These are phyloP conservation scores for Sporobolomyces pararoseus DNA, from an alignment of 768 basidiomycete genomes.

Conservation along the genomic window DNA sequence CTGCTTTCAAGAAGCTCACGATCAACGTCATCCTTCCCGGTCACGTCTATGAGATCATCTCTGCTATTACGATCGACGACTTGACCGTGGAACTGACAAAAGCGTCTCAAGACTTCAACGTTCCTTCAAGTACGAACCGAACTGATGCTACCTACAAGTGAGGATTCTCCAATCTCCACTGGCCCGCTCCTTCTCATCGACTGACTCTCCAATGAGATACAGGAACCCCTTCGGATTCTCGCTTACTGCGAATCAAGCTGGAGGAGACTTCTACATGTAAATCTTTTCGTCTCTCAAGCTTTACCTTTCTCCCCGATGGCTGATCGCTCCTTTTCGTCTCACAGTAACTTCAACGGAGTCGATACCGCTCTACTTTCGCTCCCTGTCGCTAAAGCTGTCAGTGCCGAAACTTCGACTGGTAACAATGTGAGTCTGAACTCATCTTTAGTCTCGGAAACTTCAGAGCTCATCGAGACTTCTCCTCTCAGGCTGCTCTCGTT, in stretches of 20 bases:
- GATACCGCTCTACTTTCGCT: conserved; percentile 29
- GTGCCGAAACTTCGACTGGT: conserved; percentile 67
- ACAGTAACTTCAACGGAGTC: conserved; percentile 29
- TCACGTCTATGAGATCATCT: conserved; percentile 55
- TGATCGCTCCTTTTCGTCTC: neutral
- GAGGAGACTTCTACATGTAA: conserved; percentile 58
- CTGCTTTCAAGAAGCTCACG: conserved; percentile 66
- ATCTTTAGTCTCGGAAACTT: neutral
- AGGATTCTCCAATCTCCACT: neutral
- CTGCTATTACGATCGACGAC: conserved; percentile 54
- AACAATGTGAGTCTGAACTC: conserved; percentile 12
- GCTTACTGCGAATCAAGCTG: conserved; percentile 60
- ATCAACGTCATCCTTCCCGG: conserved; percentile 64
- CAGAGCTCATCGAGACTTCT: neutral
- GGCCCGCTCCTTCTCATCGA: neutral
- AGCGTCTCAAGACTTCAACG: conserved; percentile 57
- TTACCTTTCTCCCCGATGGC: conserved; percentile 52
- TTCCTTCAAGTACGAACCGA: conserved; percentile 26
- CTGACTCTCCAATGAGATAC: conserved; percentile 45
- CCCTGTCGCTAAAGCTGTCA: conserved; percentile 49
- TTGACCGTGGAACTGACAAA: conserved; percentile 58
- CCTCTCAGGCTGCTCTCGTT: conserved; percentile 55
- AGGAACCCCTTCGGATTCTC: conserved; percentile 75
- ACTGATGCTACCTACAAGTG: conserved; percentile 18
- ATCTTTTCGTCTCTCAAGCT: conserved; percentile 13